These are phyloP conservation scores for Monosporascus sp. DNA, from an alignment of 2,329 filamentous ascomycete species.

Conservation along the genomic window DNA sequence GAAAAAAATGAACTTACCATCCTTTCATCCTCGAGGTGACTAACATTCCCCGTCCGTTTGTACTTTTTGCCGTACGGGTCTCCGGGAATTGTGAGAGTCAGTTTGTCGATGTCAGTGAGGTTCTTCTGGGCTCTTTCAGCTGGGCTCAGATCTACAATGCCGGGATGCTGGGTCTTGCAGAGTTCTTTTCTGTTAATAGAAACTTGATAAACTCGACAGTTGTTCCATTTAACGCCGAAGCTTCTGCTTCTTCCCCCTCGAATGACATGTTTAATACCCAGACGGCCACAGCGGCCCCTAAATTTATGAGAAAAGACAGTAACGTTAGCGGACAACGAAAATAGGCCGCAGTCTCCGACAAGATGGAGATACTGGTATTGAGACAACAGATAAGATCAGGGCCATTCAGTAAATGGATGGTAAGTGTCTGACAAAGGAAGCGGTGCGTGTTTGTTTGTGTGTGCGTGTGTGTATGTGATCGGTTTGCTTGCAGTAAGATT, in stretches of 20 bases:
- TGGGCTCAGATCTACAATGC: not conserved
- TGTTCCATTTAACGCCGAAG: not conserved
- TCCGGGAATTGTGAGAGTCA: not conserved
- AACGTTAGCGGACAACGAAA: too few species aligned
- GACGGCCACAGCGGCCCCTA: too few species aligned
- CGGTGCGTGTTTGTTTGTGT: too few species aligned
- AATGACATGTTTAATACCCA: not conserved
- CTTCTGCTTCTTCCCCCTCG: not conserved
- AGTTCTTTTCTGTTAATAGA: not conserved
- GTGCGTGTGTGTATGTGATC: too few species aligned
- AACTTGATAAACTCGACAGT: not conserved
- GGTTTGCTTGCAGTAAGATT: too few species aligned
- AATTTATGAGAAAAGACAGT: too few species aligned
- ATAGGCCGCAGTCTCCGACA: too few species aligned
- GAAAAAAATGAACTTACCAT: not conserved
- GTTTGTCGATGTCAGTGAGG: not conserved
- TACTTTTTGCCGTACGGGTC: not conserved
- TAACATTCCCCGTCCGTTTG: not conserved
- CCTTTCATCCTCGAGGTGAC: not conserved
- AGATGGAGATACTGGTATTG: too few species aligned
- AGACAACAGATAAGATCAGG: too few species aligned
- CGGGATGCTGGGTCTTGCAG: not conserved
- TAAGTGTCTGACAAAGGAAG: too few species aligned
- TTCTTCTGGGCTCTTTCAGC: not conserved
- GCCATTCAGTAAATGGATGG: too few species aligned